Conservation (phyloP, 495 filamentous ascomycete species). For the Pyronema domesticum region DNA sequence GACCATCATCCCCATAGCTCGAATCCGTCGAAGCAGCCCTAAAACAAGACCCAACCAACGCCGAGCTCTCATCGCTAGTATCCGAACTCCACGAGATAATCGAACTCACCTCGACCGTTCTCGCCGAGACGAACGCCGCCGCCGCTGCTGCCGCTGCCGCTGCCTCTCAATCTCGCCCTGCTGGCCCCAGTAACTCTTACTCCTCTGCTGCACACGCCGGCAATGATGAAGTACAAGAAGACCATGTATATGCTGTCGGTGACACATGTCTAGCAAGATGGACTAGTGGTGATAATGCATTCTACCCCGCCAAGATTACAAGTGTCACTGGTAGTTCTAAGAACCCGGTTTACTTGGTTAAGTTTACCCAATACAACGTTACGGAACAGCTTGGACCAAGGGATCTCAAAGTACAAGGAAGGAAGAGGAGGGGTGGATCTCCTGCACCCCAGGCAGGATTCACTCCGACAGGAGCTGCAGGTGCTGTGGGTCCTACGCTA, state of each 20-base stretch:
- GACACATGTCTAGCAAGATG: slow-evolving; percentile 80
- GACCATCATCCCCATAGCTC: slow-evolving; percentile 35
- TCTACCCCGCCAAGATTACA: slow-evolving; percentile 85
- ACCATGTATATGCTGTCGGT: slow-evolving; percentile 54
- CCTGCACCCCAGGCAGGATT: slow-evolving; percentile 22
- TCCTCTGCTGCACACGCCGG: too few relatives aligned
- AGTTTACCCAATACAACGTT: slow-evolving; percentile 75
- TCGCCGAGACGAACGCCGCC: slow-evolving; percentile 40
- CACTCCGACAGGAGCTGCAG: slow-evolving; percentile 26
- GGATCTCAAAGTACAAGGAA: slow-evolving; percentile 62
- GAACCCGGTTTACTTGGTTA: slow-evolving; percentile 80
- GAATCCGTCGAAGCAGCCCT: slow-evolving; percentile 61
- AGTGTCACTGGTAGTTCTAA: slow-evolving; percentile 79
- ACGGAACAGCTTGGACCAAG: slow-evolving; percentile 71
- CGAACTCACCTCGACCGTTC: slow-evolving; percentile 53
- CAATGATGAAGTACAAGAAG: too few relatives aligned
- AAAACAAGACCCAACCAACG: slow-evolving; percentile 66
- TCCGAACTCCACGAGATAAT: slow-evolving; percentile 73
- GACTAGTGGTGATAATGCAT: slow-evolving; percentile 71
- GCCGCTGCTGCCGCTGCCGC: slow-evolving; percentile 18
- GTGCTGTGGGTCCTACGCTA: too few relatives aligned
- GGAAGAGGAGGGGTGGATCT: slow-evolving; percentile 85
- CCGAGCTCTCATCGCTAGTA: slow-evolving; percentile 61
- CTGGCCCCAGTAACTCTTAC: too few relatives aligned
- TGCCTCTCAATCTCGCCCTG: slow-evolving; percentile 25